phyloP scores from a whole-genome alignment of 345 rosid species.

The Cardamine resedifolia region DNA sequence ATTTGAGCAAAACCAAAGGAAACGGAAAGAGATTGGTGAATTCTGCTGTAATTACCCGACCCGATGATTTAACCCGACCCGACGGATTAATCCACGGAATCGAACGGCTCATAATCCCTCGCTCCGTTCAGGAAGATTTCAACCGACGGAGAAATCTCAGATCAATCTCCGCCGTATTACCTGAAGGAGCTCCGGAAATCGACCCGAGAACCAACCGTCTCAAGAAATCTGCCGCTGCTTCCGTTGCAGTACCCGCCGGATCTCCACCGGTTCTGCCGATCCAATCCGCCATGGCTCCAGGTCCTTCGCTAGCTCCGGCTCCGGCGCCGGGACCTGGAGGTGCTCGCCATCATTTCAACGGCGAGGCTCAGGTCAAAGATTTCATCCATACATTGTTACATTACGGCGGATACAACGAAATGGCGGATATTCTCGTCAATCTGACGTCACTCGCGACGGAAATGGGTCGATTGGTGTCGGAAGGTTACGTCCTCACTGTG shows the following conservation, averaged over 20 bases:
- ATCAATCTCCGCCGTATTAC: slow-evolving; percentile 65
- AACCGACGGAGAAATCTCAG: slow-evolving; percentile 60
- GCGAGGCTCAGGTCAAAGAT: slow-evolving; percentile 70
- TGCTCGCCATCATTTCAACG: slow-evolving; percentile 65
- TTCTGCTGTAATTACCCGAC: slow-evolving; percentile 48
- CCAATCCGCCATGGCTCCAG: slow-evolving; percentile 71
- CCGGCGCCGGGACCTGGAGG: slow-evolving; percentile 91
- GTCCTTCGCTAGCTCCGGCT: slow-evolving; percentile 76
- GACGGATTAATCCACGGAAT: slow-evolving; percentile 83
- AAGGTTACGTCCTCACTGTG: slow-evolving; percentile 74
- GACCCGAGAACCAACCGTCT: slow-evolving; percentile 71
- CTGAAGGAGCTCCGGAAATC: slow-evolving; percentile 73
- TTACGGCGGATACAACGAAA: slow-evolving; percentile 82
- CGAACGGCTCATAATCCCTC: slow-evolving; percentile 65
- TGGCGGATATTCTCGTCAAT: slow-evolving; percentile 76
- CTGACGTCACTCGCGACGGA: slow-evolving; percentile 70
- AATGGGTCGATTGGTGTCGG: slow-evolving; percentile 73
- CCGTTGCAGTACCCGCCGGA: slow-evolving; percentile 44
- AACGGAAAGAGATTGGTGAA: slow-evolving; percentile 43
- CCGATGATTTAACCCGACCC: slow-evolving; percentile 55
- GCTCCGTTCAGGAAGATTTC: slow-evolving; percentile 70
- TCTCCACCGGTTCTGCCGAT: slow-evolving; percentile 57
- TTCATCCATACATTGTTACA: slow-evolving; percentile 67
- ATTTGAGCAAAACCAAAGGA: slow-evolving; percentile 36
- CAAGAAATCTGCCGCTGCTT: slow-evolving; percentile 51